phyloP scores from a whole-genome alignment of 129 eudicot species.

The Arctium lappa region DNA sequence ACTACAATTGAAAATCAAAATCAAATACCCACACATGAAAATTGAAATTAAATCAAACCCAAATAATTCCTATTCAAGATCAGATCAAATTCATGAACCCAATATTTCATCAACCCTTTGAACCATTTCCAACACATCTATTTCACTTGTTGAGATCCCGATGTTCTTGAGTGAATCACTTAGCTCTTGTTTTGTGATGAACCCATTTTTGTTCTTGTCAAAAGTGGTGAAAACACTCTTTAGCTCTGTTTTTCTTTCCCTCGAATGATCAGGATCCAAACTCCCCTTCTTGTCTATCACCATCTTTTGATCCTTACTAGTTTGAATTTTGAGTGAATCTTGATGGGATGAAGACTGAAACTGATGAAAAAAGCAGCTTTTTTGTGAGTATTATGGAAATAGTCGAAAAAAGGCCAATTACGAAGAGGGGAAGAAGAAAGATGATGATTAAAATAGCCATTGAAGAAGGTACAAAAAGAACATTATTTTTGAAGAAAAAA shows the following conservation, averaged over 20 bases:
- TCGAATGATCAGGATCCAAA: neutral
- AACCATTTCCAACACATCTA: slow-evolving; percentile 62
- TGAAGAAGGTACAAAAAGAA: no score
- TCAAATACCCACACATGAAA: no score
- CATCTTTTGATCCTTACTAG: neutral
- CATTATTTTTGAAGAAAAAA: no score
- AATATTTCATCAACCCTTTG: slow-evolving; percentile 54
- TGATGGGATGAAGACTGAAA: neutral
- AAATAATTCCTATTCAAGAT: no score
- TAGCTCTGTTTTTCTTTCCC: slow-evolving; percentile 24
- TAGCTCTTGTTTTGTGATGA: slow-evolving; percentile 63
- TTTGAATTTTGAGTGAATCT: slow-evolving; percentile 15
- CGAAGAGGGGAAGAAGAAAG: slow-evolving; percentile 39
- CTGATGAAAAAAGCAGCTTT: slow-evolving; percentile 22
- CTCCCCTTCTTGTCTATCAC: neutral
- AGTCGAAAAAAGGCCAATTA: slow-evolving; percentile 45
- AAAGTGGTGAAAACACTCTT: slow-evolving; percentile 59
- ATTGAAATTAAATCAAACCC: no score
- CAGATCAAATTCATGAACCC: no score
- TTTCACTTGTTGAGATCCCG: slow-evolving; percentile 45
- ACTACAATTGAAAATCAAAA: no score
- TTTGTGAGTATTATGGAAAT: slow-evolving; percentile 42
- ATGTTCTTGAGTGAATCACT: slow-evolving; percentile 56
- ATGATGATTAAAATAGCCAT: slow-evolving; percentile 32
- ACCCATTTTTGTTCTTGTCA: slow-evolving; percentile 78